A percentile compares a stretch with the other conserved stretches of the same genome.
phyloP scores from a whole-genome alignment of 2,329 filamentous ascomycete genomes.

The Fusarium duplospermum region DNA sequence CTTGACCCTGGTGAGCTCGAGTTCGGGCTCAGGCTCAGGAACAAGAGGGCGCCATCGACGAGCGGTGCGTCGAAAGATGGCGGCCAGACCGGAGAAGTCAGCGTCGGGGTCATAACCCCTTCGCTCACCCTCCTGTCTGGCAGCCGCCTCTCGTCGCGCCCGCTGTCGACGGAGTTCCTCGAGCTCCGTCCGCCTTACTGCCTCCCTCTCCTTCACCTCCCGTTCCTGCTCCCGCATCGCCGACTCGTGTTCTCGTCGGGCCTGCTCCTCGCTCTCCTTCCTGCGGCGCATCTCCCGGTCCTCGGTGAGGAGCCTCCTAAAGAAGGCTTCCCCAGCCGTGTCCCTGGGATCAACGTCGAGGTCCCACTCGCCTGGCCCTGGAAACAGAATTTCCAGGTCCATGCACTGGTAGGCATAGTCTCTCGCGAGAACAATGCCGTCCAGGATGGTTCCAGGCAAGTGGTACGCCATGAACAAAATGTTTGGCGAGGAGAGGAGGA shows the following conservation, averaged over 20 bases:
- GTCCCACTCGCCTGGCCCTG: neutral
- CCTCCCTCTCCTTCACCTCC: neutral
- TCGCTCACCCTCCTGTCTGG: neutral
- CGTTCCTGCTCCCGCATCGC: neutral
- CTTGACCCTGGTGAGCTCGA: neutral
- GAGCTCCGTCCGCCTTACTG: neutral
- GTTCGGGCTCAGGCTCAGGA: neutral
- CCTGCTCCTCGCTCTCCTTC: neutral
- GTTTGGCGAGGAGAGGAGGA: conserved; percentile 1
- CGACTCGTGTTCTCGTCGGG: neutral
- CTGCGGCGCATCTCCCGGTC: neutral
- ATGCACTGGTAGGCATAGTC: conserved; percentile 5
- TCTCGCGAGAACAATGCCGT: conserved; percentile 1
- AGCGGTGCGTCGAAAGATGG: neutral
- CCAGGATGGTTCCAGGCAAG: neutral
- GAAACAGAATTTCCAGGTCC: conserved; percentile 6
- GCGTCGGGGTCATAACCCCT: neutral
- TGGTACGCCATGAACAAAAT: conserved; percentile 3
- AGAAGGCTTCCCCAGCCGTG: conserved; percentile 16
- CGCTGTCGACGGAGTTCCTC: neutral
- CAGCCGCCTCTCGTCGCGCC: neutral
- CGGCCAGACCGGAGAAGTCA: neutral
- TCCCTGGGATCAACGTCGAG: neutral
- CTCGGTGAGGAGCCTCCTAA: conserved; percentile 13
- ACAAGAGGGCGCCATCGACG: neutral